Evolutionary conservation across 192 early-diverging fungal species (phyloP).

Genomic region (Podila epicladia): DNA sequence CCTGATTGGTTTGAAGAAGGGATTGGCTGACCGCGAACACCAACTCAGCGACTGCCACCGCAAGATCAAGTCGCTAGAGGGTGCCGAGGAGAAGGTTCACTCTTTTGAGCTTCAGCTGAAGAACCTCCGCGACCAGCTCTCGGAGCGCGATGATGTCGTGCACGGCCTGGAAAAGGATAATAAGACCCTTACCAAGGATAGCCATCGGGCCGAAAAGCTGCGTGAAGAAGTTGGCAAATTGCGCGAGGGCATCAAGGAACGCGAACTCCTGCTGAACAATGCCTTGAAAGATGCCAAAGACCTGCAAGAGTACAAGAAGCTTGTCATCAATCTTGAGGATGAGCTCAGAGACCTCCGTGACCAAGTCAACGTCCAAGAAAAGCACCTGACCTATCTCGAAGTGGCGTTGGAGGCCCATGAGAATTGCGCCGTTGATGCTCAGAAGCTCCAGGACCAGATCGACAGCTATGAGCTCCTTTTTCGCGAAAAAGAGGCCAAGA

Average conservation of each 20-base stretch:
- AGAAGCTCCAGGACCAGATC: slow-evolving; percentile 17
- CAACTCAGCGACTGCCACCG: slow-evolving; percentile 20
- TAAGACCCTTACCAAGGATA: not conserved
- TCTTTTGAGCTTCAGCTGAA: slow-evolving; percentile 4
- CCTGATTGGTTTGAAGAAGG: not conserved
- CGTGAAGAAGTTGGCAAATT: slow-evolving; percentile 4
- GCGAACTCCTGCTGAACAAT: slow-evolving; percentile 13
- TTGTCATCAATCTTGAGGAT: not conserved
- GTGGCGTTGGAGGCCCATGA: slow-evolving; percentile 21
- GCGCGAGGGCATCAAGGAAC: slow-evolving; percentile 10
- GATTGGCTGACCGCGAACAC: slow-evolving; percentile 6
- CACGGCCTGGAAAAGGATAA: slow-evolving; percentile 12
- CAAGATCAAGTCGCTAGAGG: slow-evolving; percentile 21
- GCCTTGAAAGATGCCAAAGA: slow-evolving; percentile 1
- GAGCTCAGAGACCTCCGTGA: slow-evolving; percentile 26
- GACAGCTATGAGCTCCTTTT: slow-evolving; percentile 7
- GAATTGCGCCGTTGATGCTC: slow-evolving; percentile 3
- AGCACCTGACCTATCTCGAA: slow-evolving; percentile 36
- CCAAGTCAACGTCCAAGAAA: slow-evolving; percentile 26
- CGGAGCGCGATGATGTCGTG: not conserved
- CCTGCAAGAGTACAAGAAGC: not conserved
- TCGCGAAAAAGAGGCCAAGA: slow-evolving; percentile 9
- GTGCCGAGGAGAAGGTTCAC: slow-evolving; percentile 11
- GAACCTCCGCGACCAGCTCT: slow-evolving; percentile 17
- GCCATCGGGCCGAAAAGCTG: slow-evolving; percentile 1